Base-by-base conservation (phyloP, 768 basidiomycete genomes). In the Phanerodontia chrysosporium region DNA sequence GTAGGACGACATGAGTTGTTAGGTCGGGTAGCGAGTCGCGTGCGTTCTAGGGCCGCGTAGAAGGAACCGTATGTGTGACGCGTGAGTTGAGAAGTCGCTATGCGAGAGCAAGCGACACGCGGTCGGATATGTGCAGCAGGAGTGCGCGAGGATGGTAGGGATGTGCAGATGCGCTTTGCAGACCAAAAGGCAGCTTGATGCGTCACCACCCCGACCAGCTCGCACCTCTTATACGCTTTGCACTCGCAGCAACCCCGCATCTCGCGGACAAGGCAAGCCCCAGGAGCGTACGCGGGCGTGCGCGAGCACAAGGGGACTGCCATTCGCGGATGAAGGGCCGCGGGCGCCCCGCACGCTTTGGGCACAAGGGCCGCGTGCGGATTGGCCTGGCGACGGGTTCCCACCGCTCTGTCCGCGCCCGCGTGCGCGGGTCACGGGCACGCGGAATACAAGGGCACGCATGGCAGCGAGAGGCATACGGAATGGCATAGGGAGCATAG, bases 1-100 rank as follows among this genome's bases (percentile, higher is more conserved):
- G 64, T 71, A 69, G 51, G 70, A 71, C 13, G 16, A 27, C 21
- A 25, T 49, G 16, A 13, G 7, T 6, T 13, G 32, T n/a, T n/a
- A n/a, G 32, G 32, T 6, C 22, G 44, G 8, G 36, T 52, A 29
- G 58, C 49, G 39, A 51, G 51, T 35, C 25, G 61, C 27, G 46
- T 14, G 27, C 7, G 48, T 58, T 32, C 25, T 16, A 48, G 9
- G 56, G 42, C n/a, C 46, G n/a, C 9, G 53, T n/a, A n/a, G n/a
- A 24, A 25, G 30, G n/a, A n/a, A n/a, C n/a, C n/a, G n/a, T n/a
- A n/a, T n/a, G n/a, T n/a, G n/a, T n/a, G n/a, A n/a, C n/a, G n/a
- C n/a, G n/a, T n/a, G n/a, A n/a, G n/a, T n/a, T n/a, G n/a, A n/a
- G n/a, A n/a, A n/a, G n/a, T n/a, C n/a, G n/a, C n/a, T n/a, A n/a